These are phyloP conservation scores for Kwoniella sp. DNA, from an alignment of 768 basidiomycete species.

Conservation along the genomic window DNA sequence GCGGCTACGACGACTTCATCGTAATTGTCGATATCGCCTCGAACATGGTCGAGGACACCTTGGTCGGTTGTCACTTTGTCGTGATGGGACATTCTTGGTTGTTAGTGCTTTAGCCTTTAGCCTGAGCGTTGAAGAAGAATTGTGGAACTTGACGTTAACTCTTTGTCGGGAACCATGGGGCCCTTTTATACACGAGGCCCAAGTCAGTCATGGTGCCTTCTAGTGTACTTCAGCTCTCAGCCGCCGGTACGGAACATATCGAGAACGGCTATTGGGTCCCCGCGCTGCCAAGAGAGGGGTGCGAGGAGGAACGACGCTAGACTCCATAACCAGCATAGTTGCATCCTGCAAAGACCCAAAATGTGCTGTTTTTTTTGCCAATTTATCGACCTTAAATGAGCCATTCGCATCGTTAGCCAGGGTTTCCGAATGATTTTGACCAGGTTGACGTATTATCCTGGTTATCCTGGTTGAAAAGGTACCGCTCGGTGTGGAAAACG, in stretches of 20 bases:
- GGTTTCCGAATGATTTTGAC: not conserved
- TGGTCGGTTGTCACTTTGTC: slow-evolving; percentile 22
- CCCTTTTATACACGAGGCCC: not conserved
- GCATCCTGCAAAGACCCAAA: not conserved
- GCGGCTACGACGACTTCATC: slow-evolving; percentile 7
- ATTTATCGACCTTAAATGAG: not conserved
- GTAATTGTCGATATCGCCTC: slow-evolving; percentile 17
- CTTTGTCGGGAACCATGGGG: not conserved
- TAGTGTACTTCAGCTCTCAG: not conserved
- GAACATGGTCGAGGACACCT: slow-evolving; percentile 16
- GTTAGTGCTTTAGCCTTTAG: not conserved
- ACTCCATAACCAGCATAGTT: not conserved
- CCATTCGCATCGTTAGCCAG: not conserved
- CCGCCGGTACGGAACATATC: not conserved
- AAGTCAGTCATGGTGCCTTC: not conserved
- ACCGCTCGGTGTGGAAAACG: not conserved
- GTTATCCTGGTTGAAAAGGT: no score
- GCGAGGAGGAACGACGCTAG: not conserved
- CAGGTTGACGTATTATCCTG: not conserved
- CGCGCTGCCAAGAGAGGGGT: not conserved
- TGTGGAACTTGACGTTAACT: no score
- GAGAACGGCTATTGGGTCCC: not conserved
- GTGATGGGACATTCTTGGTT: not conserved
- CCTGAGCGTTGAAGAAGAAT: no score
- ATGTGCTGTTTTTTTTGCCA: not conserved